Base-by-base conservation (phyloP, 2,329 filamentous ascomycete genomes). In the Epichloe aotearoae region DNA sequence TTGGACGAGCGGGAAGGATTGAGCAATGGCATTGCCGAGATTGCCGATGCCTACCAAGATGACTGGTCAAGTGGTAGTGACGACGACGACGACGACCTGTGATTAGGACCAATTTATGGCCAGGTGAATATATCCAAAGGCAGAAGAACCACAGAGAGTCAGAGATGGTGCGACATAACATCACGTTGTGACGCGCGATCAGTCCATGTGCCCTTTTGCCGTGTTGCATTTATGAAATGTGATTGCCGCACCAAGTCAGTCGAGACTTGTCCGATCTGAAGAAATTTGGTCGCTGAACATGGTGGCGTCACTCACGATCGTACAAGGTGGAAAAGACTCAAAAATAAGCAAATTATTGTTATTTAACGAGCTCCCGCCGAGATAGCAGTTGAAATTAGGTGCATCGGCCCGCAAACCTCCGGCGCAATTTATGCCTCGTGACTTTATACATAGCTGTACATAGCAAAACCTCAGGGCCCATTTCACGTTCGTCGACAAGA, bases 11-110 rank as follows among this genome's bases (percentile, higher is more conserved):
- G 91, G 41, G 93, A 98, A 67, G 73, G 74, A 2, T 72, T 97
- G n/a, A 79, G 81, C 44, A 93, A 95, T 61, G 82, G 85, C 12
- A 72, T 98, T 39, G 82, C 85, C 23, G 84, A 86, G 53, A 82
- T 97, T 59, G 84, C 85, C 1, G 90, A 95, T 61, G 86, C 86
- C 53, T 97, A 96, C 64, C 82, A 88, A 58, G 87, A 93, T 54
- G 88, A 88, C 1, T 95, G 88, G 86, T 82, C 81, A 12, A 88
- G 84, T 60, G 88, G 82, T 23, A 84, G 80, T 52, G 85, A 87
- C 58, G 75, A 81, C 8, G 83, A 80, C 19, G 82, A 88, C 52
- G 83, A 88, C 47, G 73, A 77, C 33, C 46, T 64, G n/a, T 62
- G 55, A 51, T n/a, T 44, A 33, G 7, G 12, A 42, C 11, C 8